Conservation (phyloP, 345 rosid genomes). For the Cardamine resedifolia region DNA sequence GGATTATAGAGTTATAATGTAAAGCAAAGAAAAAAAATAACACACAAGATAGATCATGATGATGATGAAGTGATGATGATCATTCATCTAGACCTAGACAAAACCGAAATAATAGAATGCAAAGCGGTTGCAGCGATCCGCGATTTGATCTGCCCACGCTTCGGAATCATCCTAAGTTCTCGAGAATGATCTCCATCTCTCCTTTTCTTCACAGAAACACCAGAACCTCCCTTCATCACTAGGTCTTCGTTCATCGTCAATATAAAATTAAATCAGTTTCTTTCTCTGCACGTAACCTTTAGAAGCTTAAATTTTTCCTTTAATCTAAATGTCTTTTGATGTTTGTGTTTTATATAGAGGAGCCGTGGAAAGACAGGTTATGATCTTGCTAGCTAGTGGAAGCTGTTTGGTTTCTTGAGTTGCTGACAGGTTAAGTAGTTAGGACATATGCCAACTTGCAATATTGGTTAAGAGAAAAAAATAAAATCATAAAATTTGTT, state of each 20-base stretch:
- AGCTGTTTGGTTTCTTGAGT: slow-evolving; percentile 25
- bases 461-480: slow-evolving; percentile 12
- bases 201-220: not conserved
- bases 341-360: slow-evolving; percentile 15
- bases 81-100: slow-evolving; percentile 24
- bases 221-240: not conserved
- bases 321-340: not conserved
- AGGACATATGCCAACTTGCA: slow-evolving; percentile 33
- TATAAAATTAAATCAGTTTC: not conserved
- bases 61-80: not conserved
- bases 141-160: slow-evolving; percentile 31
- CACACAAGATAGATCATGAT: not conserved
- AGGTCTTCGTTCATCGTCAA: slow-evolving; percentile 7
- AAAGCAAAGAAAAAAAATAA: not conserved
- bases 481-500: not conserved
- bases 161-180: slow-evolving; percentile 17
- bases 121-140: slow-evolving; percentile 32
- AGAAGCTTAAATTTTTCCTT: not conserved
- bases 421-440: slow-evolving; percentile 27
- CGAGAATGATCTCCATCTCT: slow-evolving; percentile 2
- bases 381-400: slow-evolving; percentile 27
- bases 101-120: slow-evolving; percentile 29
- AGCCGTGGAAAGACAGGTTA: not conserved
- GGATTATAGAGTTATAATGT: not conserved
- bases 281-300: slow-evolving; percentile 13